Percentiles rank a stretch among this genome's conserved stretches.
Conservation (phyloP, 352 stramenopile genomes). For the Globisporangium cederbergense region DNA sequence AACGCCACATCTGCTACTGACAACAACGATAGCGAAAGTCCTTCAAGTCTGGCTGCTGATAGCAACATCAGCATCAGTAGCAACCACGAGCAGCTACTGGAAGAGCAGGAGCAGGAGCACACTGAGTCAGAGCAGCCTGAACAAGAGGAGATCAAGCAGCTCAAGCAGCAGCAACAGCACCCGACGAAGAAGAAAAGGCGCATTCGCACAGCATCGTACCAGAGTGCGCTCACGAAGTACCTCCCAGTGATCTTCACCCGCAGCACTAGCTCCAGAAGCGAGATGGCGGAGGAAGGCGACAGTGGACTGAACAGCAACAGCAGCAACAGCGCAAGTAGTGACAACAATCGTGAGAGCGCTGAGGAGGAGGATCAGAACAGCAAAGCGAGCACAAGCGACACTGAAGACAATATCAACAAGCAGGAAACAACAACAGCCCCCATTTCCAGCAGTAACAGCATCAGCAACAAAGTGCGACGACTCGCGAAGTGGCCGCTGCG, state of each 20-base stretch:
- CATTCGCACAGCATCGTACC: neutral
- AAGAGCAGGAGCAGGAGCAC: neutral
- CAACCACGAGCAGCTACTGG: neutral
- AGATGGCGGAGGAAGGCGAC: neutral
- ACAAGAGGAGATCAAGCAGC: neutral
- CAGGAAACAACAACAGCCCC: neutral
- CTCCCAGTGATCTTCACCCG: neutral
- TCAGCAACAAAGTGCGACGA: no score
- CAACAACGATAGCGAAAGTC: neutral
- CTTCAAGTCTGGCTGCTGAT: neutral
- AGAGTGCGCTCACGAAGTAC: conserved; percentile 2
- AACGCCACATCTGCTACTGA: neutral
- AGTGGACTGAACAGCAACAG: neutral
- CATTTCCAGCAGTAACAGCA: neutral
- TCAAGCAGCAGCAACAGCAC: neutral
- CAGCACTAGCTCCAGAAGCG: neutral
- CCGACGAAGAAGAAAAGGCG: neutral
- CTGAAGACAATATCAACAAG: neutral
- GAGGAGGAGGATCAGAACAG: no score
- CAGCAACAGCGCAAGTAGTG: neutral
- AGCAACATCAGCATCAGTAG: neutral
- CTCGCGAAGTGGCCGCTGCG: neutral
- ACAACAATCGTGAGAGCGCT: neutral
- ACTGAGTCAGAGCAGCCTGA: neutral
- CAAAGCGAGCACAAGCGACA: neutral